These are phyloP conservation scores for Chytridium lagenaria DNA, from an alignment of 371 early-diverging fungal species.

Conservation along the genomic window DNA sequence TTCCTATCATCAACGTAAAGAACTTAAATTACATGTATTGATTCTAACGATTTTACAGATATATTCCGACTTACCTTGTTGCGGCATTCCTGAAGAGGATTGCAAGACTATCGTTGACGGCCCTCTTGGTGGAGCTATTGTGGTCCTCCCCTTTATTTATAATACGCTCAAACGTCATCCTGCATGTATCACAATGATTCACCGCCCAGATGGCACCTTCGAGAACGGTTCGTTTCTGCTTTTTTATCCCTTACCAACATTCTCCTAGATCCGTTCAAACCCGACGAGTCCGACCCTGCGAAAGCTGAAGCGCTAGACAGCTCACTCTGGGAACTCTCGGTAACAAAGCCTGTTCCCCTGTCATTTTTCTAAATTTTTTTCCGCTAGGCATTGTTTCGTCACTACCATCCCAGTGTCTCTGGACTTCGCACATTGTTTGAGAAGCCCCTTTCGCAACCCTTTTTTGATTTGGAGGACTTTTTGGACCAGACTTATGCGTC, in stretches of 20 bases:
- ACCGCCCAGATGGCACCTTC: slow-evolving; percentile 53
- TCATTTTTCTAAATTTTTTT: neutral
- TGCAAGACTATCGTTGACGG: slow-evolving; percentile 78
- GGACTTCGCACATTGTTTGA: slow-evolving; percentile 83
- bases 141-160: slow-evolving; percentile 86
- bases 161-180: slow-evolving; percentile 91
- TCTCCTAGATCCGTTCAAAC: slow-evolving; percentile 69
- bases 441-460: slow-evolving; percentile 84
- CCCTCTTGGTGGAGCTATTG: slow-evolving; percentile 87
- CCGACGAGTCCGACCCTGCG: slow-evolving; percentile 73
- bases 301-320: slow-evolving; percentile 82
- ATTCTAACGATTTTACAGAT: neutral
- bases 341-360: no score
- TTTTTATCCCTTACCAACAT: slow-evolving; percentile 7
- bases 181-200: slow-evolving; percentile 84
- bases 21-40: neutral
- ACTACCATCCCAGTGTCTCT: slow-evolving; percentile 85
- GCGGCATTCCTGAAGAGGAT: slow-evolving; percentile 93
- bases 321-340: slow-evolving; percentile 88
- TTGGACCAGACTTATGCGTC: slow-evolving; percentile 84
- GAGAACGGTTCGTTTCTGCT: neutral
- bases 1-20: slow-evolving; percentile 84
- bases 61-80: slow-evolving; percentile 80
- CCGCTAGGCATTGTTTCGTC: slow-evolving; percentile 70
- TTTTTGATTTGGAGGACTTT: slow-evolving; percentile 89